These are phyloP conservation scores for Umbilicus rupestris DNA, from an alignment of 164 flowering plant species.

Conservation along the genomic window DNA sequence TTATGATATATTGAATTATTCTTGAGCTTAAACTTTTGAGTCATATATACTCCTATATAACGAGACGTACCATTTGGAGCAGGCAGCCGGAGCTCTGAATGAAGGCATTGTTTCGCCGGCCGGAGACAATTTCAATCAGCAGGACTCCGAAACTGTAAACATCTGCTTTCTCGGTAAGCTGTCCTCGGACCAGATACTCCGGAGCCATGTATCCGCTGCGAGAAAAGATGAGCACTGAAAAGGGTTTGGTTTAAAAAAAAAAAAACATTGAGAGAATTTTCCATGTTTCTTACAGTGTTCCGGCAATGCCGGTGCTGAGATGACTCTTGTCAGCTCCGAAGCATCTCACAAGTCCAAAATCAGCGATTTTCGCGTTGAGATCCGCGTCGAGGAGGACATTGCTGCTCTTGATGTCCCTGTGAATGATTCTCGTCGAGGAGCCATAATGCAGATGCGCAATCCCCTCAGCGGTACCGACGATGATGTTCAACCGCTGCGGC, in stretches of 20 bases:
- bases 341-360: conserved; percentile 61
- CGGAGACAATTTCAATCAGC: conserved; percentile 44
- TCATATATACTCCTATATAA: too few relatives aligned
- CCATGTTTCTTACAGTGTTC: conserved; percentile 57
- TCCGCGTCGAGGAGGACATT: conserved; percentile 63
- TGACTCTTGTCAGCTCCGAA: conserved; percentile 52
- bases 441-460: conserved; percentile 65
- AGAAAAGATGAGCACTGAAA: too few relatives aligned
- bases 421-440: conserved; percentile 43
- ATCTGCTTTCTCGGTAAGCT: conserved; percentile 62
- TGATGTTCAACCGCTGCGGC: conserved; percentile 45
- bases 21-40: too few relatives aligned
- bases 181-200: conserved; percentile 56
- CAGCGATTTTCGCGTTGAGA: conserved; percentile 57
- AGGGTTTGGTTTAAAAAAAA: background rate
- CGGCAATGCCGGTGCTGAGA: conserved; percentile 74
- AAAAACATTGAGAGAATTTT: background rate
- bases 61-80: conserved; percentile 30
- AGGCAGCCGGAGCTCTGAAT: conserved; percentile 30
- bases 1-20: too few relatives aligned
- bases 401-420: conserved; percentile 73
- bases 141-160: conserved; percentile 60
- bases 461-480: conserved; percentile 69
- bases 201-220: conserved; percentile 81
- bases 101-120: conserved; percentile 35